Percentiles rank a stretch among this genome's conserved stretches.
Evolutionary conservation across 306 rosid species (phyloP).

Genomic region (Fagus crenata): DNA sequence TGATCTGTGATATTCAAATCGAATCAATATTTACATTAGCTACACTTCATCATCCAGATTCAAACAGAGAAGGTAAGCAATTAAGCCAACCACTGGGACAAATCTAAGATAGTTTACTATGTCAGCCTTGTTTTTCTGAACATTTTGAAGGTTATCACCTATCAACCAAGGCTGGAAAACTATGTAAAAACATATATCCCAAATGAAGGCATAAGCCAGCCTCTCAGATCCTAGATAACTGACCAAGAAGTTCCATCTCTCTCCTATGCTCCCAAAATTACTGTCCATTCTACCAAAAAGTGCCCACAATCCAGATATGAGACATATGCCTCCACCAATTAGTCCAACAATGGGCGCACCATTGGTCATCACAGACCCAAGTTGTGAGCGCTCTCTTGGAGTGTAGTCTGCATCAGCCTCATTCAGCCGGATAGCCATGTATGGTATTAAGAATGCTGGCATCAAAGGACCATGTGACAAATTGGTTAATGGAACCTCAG

Average conservation of each 20-base stretch:
- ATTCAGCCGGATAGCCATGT: slow-evolving; percentile 91
- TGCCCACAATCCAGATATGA: slow-evolving; percentile 68
- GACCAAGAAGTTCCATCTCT: slow-evolving; percentile 74
- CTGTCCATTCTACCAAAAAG: slow-evolving; percentile 61
- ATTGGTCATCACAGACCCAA: slow-evolving; percentile 62
- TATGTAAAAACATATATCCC: slow-evolving; percentile 80
- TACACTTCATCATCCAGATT: slow-evolving; percentile 45
- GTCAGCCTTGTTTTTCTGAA: slow-evolving; percentile 51
- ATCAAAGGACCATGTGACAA: slow-evolving; percentile 20
- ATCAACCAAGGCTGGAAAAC: slow-evolving; percentile 94
- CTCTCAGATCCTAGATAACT: slow-evolving; percentile 79
- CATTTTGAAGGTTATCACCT: slow-evolving; percentile 74
- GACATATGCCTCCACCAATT: slow-evolving; percentile 62
- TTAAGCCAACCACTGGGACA: slow-evolving; percentile 74
- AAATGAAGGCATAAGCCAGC: slow-evolving; percentile 87
- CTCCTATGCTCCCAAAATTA: slow-evolving; percentile 64
- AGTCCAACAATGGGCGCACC: slow-evolving; percentile 69
- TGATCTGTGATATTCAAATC: not conserved
- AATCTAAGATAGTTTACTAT: slow-evolving; percentile 62
- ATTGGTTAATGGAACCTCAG: slow-evolving; percentile 4
- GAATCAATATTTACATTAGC: not conserved
- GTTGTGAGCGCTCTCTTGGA: slow-evolving; percentile 51
- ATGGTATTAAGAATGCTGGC: slow-evolving; percentile 87
- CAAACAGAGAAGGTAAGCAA: slow-evolving; percentile 73
- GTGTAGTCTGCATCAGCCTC: slow-evolving; percentile 39